phyloP scores from a whole-genome alignment of 306 rosid species.

The Casuarina cunninghamiana region DNA sequence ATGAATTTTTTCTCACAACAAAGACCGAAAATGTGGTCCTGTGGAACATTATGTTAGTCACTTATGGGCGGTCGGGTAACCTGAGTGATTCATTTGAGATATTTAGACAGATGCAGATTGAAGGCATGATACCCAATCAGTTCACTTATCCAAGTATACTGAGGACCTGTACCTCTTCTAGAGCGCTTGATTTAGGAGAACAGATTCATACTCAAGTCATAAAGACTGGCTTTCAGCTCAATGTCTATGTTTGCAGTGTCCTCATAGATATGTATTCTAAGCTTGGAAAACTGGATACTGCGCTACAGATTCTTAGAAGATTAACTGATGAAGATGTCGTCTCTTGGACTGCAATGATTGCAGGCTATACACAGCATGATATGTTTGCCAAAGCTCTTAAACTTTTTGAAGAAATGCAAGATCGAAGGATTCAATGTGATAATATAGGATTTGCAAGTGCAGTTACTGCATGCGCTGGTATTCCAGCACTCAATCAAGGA shows the following conservation, averaged over 20 bases:
- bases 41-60: slow-evolving; percentile 90
- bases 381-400: slow-evolving; percentile 63
- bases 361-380: slow-evolving; percentile 77
- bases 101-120: slow-evolving; percentile 71
- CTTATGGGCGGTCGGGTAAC: slow-evolving; percentile 70
- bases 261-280: slow-evolving; percentile 92
- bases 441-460: slow-evolving; percentile 86
- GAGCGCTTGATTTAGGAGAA: slow-evolving; percentile 71
- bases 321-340: slow-evolving; percentile 63
- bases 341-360: slow-evolving; percentile 92
- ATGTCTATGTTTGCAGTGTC: slow-evolving; percentile 75
- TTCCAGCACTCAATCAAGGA: slow-evolving; percentile 73
- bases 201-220: slow-evolving; percentile 75
- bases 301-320: slow-evolving; percentile 58
- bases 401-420: slow-evolving; percentile 70
- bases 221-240: slow-evolving; percentile 82
- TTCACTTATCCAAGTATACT: slow-evolving; percentile 86
- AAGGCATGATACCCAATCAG: slow-evolving; percentile 79
- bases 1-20: slow-evolving; percentile 63
- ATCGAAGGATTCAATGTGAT: slow-evolving; percentile 64
- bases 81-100: slow-evolving; percentile 58
- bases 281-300: slow-evolving; percentile 65
- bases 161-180: slow-evolving; percentile 74
- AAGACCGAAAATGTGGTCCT: slow-evolving; percentile 74
- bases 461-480: slow-evolving; percentile 80